Base-by-base conservation (phyloP, 495 filamentous ascomycete genomes). In the Tuber magnatum region DNA sequence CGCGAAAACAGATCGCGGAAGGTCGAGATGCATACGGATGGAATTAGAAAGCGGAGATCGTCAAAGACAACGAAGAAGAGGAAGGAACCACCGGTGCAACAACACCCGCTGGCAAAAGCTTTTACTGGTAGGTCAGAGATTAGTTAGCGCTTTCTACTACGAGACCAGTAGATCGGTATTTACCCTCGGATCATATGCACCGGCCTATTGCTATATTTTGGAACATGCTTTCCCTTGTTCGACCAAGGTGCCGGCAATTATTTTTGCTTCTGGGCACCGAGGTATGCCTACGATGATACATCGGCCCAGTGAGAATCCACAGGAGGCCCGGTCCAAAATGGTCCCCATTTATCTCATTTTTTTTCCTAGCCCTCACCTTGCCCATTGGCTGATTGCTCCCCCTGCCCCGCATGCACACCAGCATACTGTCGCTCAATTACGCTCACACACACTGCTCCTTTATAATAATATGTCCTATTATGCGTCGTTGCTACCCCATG, bases 41-140 rank as follows among this genome's bases (percentile, higher is more conserved):
- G 32, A 35, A 65, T 65, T 35, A 65, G 56, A 65, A 65, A 65
- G 3, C 10, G 56, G 56, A 65, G 56, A 65, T 14, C 56, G 56
- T 35, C 32, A 68, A 74, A 69, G 40, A 79, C 44, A 71, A 71
- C 77, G 65, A 79, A 75, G 44, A 78, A 74, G 32, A 79, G 10
- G 28, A 65, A 28, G 56, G 56, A 28, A 32, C 32, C 39, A 48
- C 51, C 35, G 73, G 65, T 44, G 61, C 46, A 75, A 24, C 76
- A 79, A 71, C 77, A 79, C 51, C 77, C 77, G 65, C 71, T 79
- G 76, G 77, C 70, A 41, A 79, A 73, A 75, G 70, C 77, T 56
- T 79, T 79, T 51, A 72, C 61, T 79, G 76, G 77, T 79, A 65
- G 28, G 56, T 65, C 56, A 65, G 39, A 65, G 56, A 65, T 65